phyloP scores from a whole-genome alignment of 2,329 filamentous ascomycete genomes.

The Pestalotiopsis sp. region DNA sequence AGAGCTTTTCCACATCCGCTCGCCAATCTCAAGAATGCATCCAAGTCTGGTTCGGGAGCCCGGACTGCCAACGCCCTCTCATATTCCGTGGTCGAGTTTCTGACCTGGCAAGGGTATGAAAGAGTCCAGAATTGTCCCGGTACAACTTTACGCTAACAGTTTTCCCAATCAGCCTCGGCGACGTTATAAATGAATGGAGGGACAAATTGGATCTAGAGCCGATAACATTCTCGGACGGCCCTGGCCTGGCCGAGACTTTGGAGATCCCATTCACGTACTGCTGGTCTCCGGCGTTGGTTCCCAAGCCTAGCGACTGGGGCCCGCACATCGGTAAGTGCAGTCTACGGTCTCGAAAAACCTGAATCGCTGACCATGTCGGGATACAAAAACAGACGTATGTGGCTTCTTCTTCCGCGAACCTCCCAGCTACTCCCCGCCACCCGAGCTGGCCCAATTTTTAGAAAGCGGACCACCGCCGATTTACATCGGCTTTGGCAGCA shows the following conservation, averaged over 20 bases:
- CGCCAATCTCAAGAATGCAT: conserved; percentile 63
- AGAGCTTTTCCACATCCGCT: conserved; percentile 81
- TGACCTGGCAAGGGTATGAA: conserved; percentile 76
- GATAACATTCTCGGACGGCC: conserved; percentile 77
- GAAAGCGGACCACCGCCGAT: conserved; percentile 71
- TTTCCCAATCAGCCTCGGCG: conserved; percentile 55
- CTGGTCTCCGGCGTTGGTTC: conserved; percentile 82
- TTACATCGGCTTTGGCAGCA: conserved; percentile 72
- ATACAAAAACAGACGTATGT: conserved; percentile 47
- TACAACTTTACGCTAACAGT: no score
- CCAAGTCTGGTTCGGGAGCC: conserved; percentile 26
- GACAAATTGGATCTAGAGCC: conserved; percentile 69
- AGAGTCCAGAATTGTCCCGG: neutral
- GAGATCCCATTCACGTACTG: conserved; percentile 84
- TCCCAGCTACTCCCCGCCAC: conserved; percentile 66
- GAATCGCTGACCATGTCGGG: no score
- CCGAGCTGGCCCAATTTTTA: conserved; percentile 70
- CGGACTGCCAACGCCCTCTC: conserved; percentile 77
- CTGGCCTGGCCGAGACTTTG: conserved; percentile 73
- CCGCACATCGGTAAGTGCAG: conserved; percentile 59
- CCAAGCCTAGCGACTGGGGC: conserved; percentile 78
- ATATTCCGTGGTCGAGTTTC: conserved; percentile 80
- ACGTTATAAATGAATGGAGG: conserved; percentile 83
- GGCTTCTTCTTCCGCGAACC: conserved; percentile 78
- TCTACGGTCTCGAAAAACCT: neutral